Conservation (phyloP, 1,139 yeast species). For the Saccharomycopsis crataegensis region DNA sequence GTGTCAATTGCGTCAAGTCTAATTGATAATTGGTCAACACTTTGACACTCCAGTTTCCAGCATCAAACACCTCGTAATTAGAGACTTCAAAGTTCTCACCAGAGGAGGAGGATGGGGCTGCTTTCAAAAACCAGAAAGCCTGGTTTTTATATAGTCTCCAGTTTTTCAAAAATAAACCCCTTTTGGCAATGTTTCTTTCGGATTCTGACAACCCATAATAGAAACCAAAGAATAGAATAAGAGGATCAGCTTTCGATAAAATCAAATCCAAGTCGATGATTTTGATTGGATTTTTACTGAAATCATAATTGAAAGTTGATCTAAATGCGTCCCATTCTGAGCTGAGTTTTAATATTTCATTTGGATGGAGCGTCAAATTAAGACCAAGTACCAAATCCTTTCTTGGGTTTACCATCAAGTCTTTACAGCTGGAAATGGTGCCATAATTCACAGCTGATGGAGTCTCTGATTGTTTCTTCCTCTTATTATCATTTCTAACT, state of each 20-base stretch:
- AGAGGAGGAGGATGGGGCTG: constrained; percentile 9
- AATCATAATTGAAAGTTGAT: constrained; percentile 43
- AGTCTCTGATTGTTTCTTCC: constrained; percentile 25
- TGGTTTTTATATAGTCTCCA: constrained; percentile 26
- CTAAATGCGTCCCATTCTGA: constrained; percentile 37
- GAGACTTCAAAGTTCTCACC: constrained; percentile 29
- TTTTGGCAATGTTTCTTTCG: constrained; percentile 33
- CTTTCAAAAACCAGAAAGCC: constrained; percentile 14
- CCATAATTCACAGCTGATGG: constrained; percentile 27
- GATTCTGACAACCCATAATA: constrained; percentile 49
- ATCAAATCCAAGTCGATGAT: constrained; percentile 28
- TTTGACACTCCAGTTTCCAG: constrained; percentile 28
- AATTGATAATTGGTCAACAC: constrained; percentile 23
- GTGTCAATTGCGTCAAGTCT: constrained; percentile 20
- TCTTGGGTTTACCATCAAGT: constrained; percentile 28
- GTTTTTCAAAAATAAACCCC: constrained; percentile 28
- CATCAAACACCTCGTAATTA: constrained; percentile 32
- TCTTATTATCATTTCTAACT: constrained; percentile 32
- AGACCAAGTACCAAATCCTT: constrained; percentile 7
- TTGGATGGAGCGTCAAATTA: constrained; percentile 9
- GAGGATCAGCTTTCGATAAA: constrained; percentile 29
- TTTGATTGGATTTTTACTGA: constrained; percentile 41
- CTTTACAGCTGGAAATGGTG: constrained; percentile 29
- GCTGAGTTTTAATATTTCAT: constrained; percentile 21
- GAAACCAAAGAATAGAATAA: constrained; percentile 52